Base-by-base conservation (phyloP, 2,329 filamentous ascomycete species). In the Colletotrichum filicis region DNA sequence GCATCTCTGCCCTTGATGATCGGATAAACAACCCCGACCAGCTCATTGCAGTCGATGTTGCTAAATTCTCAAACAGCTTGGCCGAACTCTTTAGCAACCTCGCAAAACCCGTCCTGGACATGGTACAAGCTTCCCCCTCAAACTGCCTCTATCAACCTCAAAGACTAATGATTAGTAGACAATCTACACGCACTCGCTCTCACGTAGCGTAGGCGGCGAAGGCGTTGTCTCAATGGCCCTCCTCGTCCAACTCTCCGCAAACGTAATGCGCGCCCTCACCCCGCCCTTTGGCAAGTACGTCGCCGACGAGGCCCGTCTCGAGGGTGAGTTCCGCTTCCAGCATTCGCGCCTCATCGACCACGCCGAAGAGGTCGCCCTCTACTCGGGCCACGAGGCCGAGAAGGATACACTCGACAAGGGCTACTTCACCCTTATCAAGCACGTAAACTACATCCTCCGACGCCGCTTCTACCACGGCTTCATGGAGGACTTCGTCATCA, bases 401-500 rank as follows among this genome's bases (percentile, higher is more conserved):
- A 98, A 98, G 82, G 95, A 98, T 81, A 97, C 94, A 0, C 87
- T 99, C 66, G 97, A 99, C 83, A 98, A 98, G 85, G 96, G 97
- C 19, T 99, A 99, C 83, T 99, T 99, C 80, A 99, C 97, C 2
- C 88, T 99, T 49, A 99, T 99, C 86, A 98, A 98, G 84, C 97
- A 99, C 83, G 96, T 99, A 80, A 99, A 99, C 83, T 92, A 97
- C 79, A 98, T 98, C 76, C 85, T 99, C 74, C 90, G 95, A 52
- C 89, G 94, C 74, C 91, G 97, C 61, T 94, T 99, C 82, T 98
- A 98, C 82, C 96, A 99, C 81, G 96, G 95, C n/a, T 93, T 99
- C 79, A 98, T 98, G 96, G 97, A 99, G 82, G 97, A 99, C 82
- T 99, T 98, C 83, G 95, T 98, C 71, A 98, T 99, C 83, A 99